Percentiles rank a stretch among this genome's conserved stretches.
These are phyloP conservation scores for Tricholoma bakamatsutake DNA, from an alignment of 768 basidiomycete species.

Conservation along the genomic window DNA sequence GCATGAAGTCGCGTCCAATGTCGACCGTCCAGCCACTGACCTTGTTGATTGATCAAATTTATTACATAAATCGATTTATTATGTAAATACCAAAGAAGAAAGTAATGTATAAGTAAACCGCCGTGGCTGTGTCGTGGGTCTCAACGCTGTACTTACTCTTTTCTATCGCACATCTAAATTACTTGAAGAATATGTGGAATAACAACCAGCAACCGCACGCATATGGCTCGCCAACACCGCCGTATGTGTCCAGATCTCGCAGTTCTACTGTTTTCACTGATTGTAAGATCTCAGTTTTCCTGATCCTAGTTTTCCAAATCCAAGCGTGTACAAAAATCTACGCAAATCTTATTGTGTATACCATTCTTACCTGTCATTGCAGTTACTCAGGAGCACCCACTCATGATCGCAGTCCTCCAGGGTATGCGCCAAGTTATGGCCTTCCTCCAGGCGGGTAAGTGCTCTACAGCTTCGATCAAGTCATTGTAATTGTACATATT, in stretches of 20 bases:
- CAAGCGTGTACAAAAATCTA: neutral
- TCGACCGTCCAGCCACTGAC: no score
- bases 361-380: neutral
- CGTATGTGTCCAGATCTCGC: constrained; percentile 4
- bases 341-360: neutral
- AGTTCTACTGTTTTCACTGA: neutral
- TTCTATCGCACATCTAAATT: neutral
- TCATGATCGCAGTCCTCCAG: constrained; percentile 30
- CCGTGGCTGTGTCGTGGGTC: no score
- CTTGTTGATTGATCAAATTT: no score
- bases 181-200: constrained; percentile 14
- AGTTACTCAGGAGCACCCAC: constrained; percentile 5
- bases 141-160: neutral
- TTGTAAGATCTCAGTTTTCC: constrained; percentile 9
- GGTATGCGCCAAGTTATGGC: constrained; percentile 34
- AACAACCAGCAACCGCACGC: constrained; percentile 10
- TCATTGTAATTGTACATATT: neutral
- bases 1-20: no score
- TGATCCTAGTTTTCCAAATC: constrained; percentile 10
- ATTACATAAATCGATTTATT: no score
- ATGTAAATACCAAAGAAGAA: no score
- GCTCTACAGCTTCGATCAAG: neutral
- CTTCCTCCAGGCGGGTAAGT: constrained; percentile 16
- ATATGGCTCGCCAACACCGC: constrained; percentile 7
- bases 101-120: no score